Evolutionary conservation across 2,329 filamentous ascomycete species (phyloP).

Genomic region (Lecanoromycetidae sp.): DNA sequence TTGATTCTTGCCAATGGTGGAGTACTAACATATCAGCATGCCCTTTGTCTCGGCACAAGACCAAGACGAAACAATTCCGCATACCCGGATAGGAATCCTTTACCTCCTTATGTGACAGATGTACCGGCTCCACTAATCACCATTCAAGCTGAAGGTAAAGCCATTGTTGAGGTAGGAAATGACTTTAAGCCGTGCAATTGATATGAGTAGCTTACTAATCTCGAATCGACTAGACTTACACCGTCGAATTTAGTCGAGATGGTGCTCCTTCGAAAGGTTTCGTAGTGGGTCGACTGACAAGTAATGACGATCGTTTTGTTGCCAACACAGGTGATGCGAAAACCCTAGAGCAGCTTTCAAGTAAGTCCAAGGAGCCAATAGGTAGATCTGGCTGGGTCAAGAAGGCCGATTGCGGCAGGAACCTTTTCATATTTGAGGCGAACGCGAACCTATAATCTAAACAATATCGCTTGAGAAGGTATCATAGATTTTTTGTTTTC

Average conservation of each 20-base stretch:
- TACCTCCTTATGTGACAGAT: conserved; percentile 34
- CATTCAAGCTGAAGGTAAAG: background rate
- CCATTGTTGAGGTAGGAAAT: background rate
- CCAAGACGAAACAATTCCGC: conserved; percentile 27
- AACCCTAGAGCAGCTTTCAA: background rate
- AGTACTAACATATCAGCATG: conserved; percentile 53
- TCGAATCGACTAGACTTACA: conserved; percentile 1
- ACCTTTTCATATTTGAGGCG: background rate
- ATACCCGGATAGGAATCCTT: conserved; percentile 38
- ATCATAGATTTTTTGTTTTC: too few species aligned
- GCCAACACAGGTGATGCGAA: background rate
- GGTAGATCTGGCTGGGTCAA: background rate
- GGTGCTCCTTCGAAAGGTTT: background rate
- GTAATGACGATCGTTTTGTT: background rate
- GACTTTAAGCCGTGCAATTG: too few species aligned
- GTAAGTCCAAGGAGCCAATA: background rate
- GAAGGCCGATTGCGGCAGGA: background rate
- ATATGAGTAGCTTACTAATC: background rate
- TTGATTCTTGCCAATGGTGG: conserved; percentile 56
- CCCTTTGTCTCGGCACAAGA: conserved; percentile 42
- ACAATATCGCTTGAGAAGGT: too few species aligned
- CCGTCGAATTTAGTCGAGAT: background rate
- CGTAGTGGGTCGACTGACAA: background rate
- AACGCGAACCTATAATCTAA: background rate
- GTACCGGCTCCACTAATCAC: background rate